Evolutionary conservation across 306 rosid species (phyloP), one percentile per base, ranked within the genome.

Genomic region (Fragaria nilgerrensis): DNA sequence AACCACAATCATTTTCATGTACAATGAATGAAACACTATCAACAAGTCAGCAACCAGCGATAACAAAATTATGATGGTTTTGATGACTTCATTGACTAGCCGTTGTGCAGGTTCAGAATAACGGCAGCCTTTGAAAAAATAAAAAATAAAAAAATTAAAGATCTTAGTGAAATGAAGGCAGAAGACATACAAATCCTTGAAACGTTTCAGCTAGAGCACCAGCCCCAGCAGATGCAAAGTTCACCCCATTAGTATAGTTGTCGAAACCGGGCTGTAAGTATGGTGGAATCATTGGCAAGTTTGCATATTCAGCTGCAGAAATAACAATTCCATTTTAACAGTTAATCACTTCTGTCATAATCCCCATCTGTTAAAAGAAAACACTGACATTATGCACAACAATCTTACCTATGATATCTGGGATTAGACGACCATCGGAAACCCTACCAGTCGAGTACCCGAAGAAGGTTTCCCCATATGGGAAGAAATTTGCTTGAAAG

Each of bases 211-310:
- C 58, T 9, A 86, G 41, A 80, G 80, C 85, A 72, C 85, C 83
- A 32, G 82, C 70, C 11, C 86, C 88, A 37, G 25, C 82, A 9
- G 84, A 82, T 29, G 87, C 90, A 67, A 87, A 80, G 83, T 84
- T 87, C 44, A 64, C 80, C n/a, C 90, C 87, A 37, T 65, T 0
- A 19, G 61, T 39, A 20, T 69, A 80, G 8, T 19, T 74, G 70
- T 50, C 74, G 23, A 39, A 50, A 10, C 29, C 68, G 12, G 86
- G 85, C 50, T 87, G 44, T 16, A 84, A 36, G 74, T 72, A 87
- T 4, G 88, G 84, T 12, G 83, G 82, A 79, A 84, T 48, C 10
- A 82, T 25, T 20, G 83, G 81, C 81, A 86, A 75, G 19, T 83
- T 75, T 36, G 85, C 87, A 61, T 53, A 80, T 55, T 83, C 75